These are phyloP conservation scores for Debaryomyces castellii DNA, from an alignment of 805 yeast species.

Conservation along the genomic window DNA sequence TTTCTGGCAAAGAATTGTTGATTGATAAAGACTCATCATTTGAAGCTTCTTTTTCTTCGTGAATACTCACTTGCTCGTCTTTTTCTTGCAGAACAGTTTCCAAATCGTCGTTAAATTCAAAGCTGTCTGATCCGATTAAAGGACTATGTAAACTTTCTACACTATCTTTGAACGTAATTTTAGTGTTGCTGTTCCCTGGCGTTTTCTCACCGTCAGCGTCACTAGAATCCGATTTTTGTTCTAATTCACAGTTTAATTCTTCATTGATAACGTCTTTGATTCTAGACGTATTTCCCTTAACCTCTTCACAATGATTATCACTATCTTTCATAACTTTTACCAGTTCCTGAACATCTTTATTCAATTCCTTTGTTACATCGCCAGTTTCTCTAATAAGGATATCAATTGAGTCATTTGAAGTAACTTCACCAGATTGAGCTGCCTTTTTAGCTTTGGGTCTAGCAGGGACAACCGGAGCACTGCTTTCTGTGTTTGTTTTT, in stretches of 20 bases:
- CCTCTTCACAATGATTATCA: no score
- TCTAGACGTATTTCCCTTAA: no score
- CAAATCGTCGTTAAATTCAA: conserved; percentile 30
- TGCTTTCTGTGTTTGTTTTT: not conserved
- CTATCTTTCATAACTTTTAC: not conserved
- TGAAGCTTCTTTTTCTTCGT: not conserved
- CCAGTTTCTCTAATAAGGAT: not conserved
- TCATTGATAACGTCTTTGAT: not conserved
- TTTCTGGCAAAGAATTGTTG: not conserved
- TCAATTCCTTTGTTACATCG: not conserved
- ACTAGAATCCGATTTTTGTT: conserved; percentile 3
- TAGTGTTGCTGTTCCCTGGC: conserved; percentile 31
- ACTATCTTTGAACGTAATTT: conserved; percentile 27
- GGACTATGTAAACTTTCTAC: conserved; percentile 12
- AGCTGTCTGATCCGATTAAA: conserved; percentile 11
- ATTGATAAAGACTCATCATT: not conserved
- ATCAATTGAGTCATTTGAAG: conserved; percentile 10
- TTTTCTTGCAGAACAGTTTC: conserved; percentile 29
- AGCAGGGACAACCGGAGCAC: conserved; percentile 10
- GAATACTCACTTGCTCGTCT: conserved; percentile 10
- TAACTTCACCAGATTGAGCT: conserved; percentile 6
- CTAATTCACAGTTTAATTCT: conserved; percentile 4
- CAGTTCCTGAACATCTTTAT: no score
- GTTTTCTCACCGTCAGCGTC: conserved; percentile 30
- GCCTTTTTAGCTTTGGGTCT: conserved; percentile 8